Evolutionary conservation across 2,329 filamentous ascomycete species (phyloP).

Genomic region (Pseudomassariella vexata): DNA sequence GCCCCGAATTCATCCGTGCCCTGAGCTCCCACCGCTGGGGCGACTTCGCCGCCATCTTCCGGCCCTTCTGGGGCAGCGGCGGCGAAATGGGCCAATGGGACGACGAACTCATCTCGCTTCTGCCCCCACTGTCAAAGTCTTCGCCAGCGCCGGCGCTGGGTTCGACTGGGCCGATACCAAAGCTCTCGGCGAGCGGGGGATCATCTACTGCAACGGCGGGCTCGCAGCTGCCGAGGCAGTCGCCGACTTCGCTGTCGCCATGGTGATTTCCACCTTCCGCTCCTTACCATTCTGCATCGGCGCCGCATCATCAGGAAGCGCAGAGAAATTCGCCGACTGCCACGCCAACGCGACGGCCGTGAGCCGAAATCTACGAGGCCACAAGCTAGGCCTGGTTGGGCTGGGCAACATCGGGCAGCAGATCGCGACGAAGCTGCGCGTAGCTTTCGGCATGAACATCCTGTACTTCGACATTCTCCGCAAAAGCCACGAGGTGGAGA

Average conservation of each 20-base stretch:
- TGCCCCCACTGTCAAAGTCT: slow-evolving; percentile 50
- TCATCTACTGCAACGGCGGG: slow-evolving; percentile 69
- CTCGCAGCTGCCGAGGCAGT: slow-evolving; percentile 67
- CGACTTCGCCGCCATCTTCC: slow-evolving; percentile 44
- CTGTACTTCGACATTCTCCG: slow-evolving; percentile 55
- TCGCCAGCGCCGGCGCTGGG: slow-evolving; percentile 54
- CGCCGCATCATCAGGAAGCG: slow-evolving; percentile 39
- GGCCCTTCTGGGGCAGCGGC: slow-evolving; percentile 58
- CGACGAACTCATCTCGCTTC: slow-evolving; percentile 46
- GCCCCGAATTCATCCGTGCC: slow-evolving; percentile 42
- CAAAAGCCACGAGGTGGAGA: slow-evolving; percentile 37
- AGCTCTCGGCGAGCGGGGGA: slow-evolving; percentile 54
- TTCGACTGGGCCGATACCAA: slow-evolving; percentile 59
- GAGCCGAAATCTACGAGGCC: slow-evolving; percentile 58
- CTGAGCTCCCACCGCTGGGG: slow-evolving; percentile 49
- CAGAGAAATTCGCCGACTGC: slow-evolving; percentile 45
- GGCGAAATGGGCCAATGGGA: slow-evolving; percentile 63
- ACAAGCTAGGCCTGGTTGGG: slow-evolving; percentile 61
- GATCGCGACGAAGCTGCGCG: slow-evolving; percentile 51
- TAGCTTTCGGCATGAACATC: slow-evolving; percentile 62
- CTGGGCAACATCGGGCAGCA: slow-evolving; percentile 61
- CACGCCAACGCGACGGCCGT: slow-evolving; percentile 53
- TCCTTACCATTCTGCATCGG: slow-evolving; percentile 58
- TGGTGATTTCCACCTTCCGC: slow-evolving; percentile 65
- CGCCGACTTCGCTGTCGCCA: slow-evolving; percentile 64